Conservation (phyloP, 2,329 filamentous ascomycete genomes). For the Pseudocercospora macadamiae region DNA sequence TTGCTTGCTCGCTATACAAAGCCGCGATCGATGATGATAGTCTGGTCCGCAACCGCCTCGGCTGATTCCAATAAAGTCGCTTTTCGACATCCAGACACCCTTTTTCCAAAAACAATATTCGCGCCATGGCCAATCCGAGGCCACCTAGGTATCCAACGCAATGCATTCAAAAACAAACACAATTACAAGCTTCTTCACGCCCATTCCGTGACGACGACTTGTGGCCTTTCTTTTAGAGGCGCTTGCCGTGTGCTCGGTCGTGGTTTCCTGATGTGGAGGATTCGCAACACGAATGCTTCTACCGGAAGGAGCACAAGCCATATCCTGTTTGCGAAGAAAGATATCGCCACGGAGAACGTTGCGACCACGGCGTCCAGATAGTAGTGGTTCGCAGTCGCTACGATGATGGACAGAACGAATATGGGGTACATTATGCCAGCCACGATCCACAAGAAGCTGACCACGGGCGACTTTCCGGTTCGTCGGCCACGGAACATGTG, state of each 20-base stretch:
- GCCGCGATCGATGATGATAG: not conserved
- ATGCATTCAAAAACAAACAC: not conserved
- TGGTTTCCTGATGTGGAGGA: constrained; percentile 56
- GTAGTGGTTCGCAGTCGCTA: constrained; percentile 66
- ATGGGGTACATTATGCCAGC: constrained; percentile 48
- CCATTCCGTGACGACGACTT: constrained; percentile 24
- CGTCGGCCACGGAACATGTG: constrained; percentile 44
- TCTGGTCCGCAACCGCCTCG: constrained; percentile 3
- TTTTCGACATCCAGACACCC: constrained; percentile 5
- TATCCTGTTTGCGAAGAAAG: constrained; percentile 54
- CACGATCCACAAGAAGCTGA: constrained; percentile 43
- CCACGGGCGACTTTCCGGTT: constrained; percentile 21
- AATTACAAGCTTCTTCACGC: constrained; percentile 3
- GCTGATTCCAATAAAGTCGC: constrained; percentile 3
- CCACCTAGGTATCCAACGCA: not conserved
- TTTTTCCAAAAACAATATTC: not conserved
- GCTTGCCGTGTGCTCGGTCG: constrained; percentile 51
- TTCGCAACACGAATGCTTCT: constrained; percentile 55
- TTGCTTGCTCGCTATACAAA: not conserved
- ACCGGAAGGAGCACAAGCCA: constrained; percentile 56
- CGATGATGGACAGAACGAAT: constrained; percentile 55
- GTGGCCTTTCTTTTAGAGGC: constrained; percentile 10
- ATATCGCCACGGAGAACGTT: constrained; percentile 51
- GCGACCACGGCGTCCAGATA: constrained; percentile 59
- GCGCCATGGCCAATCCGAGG: not conserved